These are phyloP conservation scores for Lonicera japonica DNA, from an alignment of 129 eudicot species.

Conservation along the genomic window DNA sequence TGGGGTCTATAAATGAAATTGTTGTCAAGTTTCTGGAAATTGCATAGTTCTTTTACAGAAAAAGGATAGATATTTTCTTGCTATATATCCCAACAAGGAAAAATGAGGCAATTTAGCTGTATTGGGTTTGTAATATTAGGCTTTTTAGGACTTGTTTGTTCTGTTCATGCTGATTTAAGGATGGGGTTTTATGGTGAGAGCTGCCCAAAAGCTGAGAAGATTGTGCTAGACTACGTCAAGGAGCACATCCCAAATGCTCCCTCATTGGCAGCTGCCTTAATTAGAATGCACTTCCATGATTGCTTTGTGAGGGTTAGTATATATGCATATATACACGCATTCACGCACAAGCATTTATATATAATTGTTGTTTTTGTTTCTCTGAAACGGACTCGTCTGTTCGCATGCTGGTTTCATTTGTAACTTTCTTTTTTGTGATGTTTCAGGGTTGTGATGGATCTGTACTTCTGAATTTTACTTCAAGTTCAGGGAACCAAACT, in stretches of 20 bases:
- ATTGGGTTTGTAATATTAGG: constrained; percentile 18
- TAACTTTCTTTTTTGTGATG: too few species aligned
- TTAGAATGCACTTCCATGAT: constrained; percentile 79
- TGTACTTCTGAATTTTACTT: constrained; percentile 54
- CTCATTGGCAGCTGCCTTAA: constrained; percentile 55
- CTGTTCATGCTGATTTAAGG: constrained; percentile 30
- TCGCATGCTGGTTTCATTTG: too few species aligned
- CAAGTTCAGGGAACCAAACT: constrained; percentile 61
- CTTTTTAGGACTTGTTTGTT: constrained; percentile 25
- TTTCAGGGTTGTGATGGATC: constrained; percentile 89
- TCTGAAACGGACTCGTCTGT: background rate
- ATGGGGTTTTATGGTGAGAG: constrained; percentile 40
- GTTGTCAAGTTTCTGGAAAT: background rate
- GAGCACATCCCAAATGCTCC: constrained; percentile 77
- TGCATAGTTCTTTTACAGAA: background rate
- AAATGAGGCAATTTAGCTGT: constrained; percentile 9
- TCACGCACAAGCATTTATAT: background rate
- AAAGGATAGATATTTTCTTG: background rate
- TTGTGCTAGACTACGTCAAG: constrained; percentile 51
- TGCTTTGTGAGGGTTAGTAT: constrained; percentile 75
- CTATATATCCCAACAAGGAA: background rate
- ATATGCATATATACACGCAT: background rate
- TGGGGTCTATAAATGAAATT: background rate
- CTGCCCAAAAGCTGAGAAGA: constrained; percentile 70
- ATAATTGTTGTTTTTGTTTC: background rate